Conservation (phyloP, 345 rosid species). For the Aquilaria yunnanensis region DNA sequence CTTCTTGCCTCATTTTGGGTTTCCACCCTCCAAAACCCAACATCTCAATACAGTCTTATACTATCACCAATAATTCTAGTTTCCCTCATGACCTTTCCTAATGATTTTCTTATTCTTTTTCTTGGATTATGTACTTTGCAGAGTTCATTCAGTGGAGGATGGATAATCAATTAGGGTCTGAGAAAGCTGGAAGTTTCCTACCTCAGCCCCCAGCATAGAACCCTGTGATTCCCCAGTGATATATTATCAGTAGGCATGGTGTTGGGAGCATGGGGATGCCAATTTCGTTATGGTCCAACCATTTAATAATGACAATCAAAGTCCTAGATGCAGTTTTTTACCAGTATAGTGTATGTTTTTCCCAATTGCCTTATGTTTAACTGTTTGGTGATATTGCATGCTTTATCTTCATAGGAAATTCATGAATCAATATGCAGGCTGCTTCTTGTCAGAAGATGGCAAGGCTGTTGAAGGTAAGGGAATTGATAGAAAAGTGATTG, state of each 20-base stretch:
- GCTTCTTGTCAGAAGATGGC: slow-evolving; percentile 48
- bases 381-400: not conserved
- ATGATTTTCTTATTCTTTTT: no score
- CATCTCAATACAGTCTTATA: no score
- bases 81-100: no score
- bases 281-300: slow-evolving; percentile 55
- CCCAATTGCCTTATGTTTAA: not conserved
- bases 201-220: slow-evolving; percentile 25
- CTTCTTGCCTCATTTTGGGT: no score
- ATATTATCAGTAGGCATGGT: slow-evolving; percentile 42
- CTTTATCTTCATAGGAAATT: slow-evolving; percentile 11
- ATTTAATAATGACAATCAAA: slow-evolving; percentile 53
- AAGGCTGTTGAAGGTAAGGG: slow-evolving; percentile 50
- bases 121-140: no score
- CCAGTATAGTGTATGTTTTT: slow-evolving; percentile 65
- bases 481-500: slow-evolving; percentile 64
- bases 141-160: slow-evolving; percentile 25
- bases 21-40: no score
- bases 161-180: slow-evolving; percentile 24
- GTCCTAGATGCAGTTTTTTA: slow-evolving; percentile 56
- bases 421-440: slow-evolving; percentile 37
- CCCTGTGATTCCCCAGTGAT: slow-evolving; percentile 38
- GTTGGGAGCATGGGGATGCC: slow-evolving; percentile 43
- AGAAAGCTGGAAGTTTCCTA: slow-evolving; percentile 18
- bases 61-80: no score